These are phyloP conservation scores for Polygonum maritimum DNA, from an alignment of 148 eudicot species.

Conservation along the genomic window DNA sequence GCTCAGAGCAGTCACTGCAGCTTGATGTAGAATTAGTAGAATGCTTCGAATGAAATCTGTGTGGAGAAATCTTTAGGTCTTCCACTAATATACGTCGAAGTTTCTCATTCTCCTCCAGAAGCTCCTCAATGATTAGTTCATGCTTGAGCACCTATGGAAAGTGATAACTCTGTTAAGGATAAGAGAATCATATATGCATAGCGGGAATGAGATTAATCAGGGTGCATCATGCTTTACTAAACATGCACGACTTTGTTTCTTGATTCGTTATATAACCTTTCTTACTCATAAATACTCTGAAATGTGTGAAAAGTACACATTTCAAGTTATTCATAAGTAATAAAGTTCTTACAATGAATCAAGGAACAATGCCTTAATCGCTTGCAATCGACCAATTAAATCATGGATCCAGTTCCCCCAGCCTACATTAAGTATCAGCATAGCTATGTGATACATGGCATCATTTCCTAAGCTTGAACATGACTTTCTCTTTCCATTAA, in stretches of 20 bases:
- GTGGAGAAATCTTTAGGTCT: constrained; percentile 67
- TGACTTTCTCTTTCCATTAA: background rate
- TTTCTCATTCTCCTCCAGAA: constrained; percentile 75
- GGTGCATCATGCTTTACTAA: background rate
- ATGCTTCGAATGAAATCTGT: constrained; percentile 37
- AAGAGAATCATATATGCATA: background rate
- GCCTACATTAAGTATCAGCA: background rate
- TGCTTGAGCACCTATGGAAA: constrained; percentile 66
- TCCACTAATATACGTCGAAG: constrained; percentile 66
- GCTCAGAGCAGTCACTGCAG: constrained; percentile 63
- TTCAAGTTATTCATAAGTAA: no score
- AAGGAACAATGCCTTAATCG: background rate
- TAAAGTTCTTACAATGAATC: no score
- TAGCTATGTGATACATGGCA: background rate
- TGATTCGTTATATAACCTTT: no score
- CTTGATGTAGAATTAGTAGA: constrained; percentile 26
- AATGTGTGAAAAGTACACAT: no score
- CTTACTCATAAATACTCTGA: no score
- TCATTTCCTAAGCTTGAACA: background rate
- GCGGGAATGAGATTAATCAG: background rate
- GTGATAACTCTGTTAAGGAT: background rate
- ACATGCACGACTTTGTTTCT: background rate
- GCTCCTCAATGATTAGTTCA: constrained; percentile 71
- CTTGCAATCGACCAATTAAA: background rate
- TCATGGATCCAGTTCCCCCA: background rate